Evolutionary conservation across 2,329 filamentous ascomycete genomes (phyloP).

Genomic region (Aspergillus pseudoviridinutans): DNA sequence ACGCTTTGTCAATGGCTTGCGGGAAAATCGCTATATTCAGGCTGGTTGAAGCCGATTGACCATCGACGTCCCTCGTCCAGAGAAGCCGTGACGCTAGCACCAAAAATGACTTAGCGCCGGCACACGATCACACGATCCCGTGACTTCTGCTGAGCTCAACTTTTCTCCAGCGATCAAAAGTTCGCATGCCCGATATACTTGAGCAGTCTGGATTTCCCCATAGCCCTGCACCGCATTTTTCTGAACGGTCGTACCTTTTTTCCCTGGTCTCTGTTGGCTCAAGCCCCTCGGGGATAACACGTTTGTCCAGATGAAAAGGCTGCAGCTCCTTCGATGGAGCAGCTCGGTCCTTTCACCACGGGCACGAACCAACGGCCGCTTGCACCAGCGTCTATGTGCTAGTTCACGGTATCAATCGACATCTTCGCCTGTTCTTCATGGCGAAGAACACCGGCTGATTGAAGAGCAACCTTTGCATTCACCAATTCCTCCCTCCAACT

Average conservation of each 20-base stretch:
- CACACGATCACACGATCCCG: slow-evolving; percentile 33
- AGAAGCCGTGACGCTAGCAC: slow-evolving; percentile 24
- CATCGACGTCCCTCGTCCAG: slow-evolving; percentile 26
- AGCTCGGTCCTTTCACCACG: slow-evolving; percentile 47
- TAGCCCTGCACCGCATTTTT: slow-evolving; percentile 11
- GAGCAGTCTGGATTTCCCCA: slow-evolving; percentile 7
- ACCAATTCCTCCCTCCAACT: slow-evolving; percentile 20
- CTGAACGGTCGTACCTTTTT: slow-evolving; percentile 16
- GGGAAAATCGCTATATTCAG: slow-evolving; percentile 17
- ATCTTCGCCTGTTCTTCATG: slow-evolving; percentile 26
- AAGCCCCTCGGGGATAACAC: slow-evolving; percentile 5
- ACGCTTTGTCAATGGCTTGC: slow-evolving; percentile 21
- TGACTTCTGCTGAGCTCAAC: slow-evolving; percentile 38
- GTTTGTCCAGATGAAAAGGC: slow-evolving; percentile 46
- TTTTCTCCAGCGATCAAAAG: slow-evolving; percentile 30
- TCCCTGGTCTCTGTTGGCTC: slow-evolving; percentile 1
- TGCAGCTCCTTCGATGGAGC: slow-evolving; percentile 51
- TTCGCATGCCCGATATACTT: slow-evolving; percentile 9
- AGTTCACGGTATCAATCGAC: slow-evolving; percentile 42
- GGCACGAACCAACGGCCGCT: slow-evolving; percentile 38
- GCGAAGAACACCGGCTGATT: slow-evolving; percentile 23
- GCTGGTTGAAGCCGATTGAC: slow-evolving; percentile 28
- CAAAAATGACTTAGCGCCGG: slow-evolving; percentile 25
- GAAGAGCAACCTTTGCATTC: slow-evolving; percentile 22
- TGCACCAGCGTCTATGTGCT: slow-evolving; percentile 35